Evolutionary conservation across 2,329 filamentous ascomycete species (phyloP).

Genomic region (Diaporthe sp.): DNA sequence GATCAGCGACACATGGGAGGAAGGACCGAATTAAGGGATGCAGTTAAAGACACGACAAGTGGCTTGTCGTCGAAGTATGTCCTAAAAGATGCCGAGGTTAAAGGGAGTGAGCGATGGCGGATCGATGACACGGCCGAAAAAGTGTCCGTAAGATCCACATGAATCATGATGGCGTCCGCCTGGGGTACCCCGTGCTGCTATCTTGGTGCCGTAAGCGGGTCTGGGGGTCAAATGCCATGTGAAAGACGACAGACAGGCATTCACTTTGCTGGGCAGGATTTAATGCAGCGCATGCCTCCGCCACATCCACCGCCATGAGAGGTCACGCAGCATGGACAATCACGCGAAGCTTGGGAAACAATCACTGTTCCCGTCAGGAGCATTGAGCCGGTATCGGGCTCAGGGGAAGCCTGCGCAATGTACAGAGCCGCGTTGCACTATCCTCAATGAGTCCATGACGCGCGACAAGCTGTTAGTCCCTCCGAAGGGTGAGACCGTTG

Average conservation of each 20-base stretch:
- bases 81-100: conserved; percentile 27
- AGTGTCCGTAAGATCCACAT: conserved; percentile 23
- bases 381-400: conserved; percentile 16
- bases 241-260: background rate
- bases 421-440: conserved; percentile 3
- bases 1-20: background rate
- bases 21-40: background rate
- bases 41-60: background rate
- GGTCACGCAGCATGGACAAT: background rate
- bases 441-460: conserved; percentile 5
- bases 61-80: conserved; percentile 15
- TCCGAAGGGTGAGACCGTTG: background rate
- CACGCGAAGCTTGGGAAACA: background rate
- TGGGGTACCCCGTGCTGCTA: conserved; percentile 26
- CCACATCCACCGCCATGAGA: background rate
- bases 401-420: background rate
- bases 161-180: conserved; percentile 20
- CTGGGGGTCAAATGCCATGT: conserved; percentile 18
- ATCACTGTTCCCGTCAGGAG: background rate
- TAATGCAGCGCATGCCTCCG: background rate
- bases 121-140: conserved; percentile 29
- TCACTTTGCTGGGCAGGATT: background rate
- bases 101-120: conserved; percentile 28
- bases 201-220: background rate
- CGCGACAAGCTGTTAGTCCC: conserved; percentile 13